Evolutionary conservation across 2,329 filamentous ascomycete genomes (phyloP).

Genomic region (Arthrobotrys pseudoclavata): DNA sequence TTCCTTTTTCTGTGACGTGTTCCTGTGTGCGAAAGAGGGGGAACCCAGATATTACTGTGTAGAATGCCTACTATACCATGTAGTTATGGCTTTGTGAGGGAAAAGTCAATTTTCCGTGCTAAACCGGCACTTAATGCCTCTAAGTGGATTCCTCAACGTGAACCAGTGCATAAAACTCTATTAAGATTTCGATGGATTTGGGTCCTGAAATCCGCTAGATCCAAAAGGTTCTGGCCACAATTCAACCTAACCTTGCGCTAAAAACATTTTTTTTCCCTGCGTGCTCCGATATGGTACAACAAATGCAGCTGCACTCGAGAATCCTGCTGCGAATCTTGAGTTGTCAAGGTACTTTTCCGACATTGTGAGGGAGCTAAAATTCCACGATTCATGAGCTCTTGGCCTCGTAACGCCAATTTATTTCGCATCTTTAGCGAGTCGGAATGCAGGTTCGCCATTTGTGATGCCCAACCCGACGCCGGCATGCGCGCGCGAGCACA

Average conservation of each 20-base stretch:
- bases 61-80: too few species aligned
- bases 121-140: not conserved
- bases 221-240: not conserved
- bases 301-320: not conserved
- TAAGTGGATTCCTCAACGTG: constrained; percentile 6
- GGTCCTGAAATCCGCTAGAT: too few species aligned
- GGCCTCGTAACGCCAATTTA: not conserved
- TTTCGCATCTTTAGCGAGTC: constrained; percentile 1
- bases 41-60: too few species aligned
- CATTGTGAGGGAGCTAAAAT: not conserved
- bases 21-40: constrained; percentile 3
- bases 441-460: not conserved
- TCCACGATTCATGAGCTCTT: not conserved
- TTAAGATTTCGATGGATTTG: constrained; percentile 17
- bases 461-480: not conserved
- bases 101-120: constrained; percentile 5
- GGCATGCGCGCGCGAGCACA: not conserved
- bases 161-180: constrained; percentile 3
- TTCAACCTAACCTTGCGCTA: not conserved
- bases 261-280: not conserved
- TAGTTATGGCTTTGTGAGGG: not conserved
- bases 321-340: not conserved
- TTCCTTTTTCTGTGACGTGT: not conserved
- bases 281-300: not conserved
- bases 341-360: not conserved